Conservation (phyloP, 768 basidiomycete species). For the Mycena chlorophos region DNA sequence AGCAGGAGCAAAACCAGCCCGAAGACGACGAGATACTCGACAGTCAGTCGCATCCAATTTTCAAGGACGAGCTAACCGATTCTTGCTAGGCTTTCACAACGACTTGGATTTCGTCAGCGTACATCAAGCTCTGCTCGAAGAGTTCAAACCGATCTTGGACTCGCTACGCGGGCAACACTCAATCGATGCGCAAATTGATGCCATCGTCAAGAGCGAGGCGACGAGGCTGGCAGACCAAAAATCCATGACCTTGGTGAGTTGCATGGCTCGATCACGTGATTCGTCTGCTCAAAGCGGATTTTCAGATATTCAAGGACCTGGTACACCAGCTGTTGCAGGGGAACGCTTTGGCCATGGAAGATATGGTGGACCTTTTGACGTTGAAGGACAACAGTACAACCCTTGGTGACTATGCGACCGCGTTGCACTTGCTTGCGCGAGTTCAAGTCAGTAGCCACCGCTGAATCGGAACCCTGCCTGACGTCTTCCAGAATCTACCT, state of each 20-base stretch:
- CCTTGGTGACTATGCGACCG: constrained; percentile 66
- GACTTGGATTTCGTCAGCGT: constrained; percentile 85
- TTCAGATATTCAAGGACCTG: constrained; percentile 68
- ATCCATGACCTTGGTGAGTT: constrained; percentile 53
- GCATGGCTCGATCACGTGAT: background rate
- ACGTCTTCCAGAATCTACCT: constrained; percentile 56
- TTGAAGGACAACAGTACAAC: constrained; percentile 73
- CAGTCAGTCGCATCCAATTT: constrained; percentile 38
- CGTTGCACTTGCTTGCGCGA: constrained; percentile 63
- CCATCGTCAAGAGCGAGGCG: constrained; percentile 58
- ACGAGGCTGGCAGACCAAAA: constrained; percentile 43
- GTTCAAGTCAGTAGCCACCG: constrained; percentile 42
- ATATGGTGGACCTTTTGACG: constrained; percentile 79
- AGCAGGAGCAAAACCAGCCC: constrained; percentile 56
- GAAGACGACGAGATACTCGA: constrained; percentile 56
- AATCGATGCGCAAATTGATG: constrained; percentile 68
- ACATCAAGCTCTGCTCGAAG: constrained; percentile 65
- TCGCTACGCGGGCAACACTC: constrained; percentile 59
- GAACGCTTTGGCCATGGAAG: constrained; percentile 73
- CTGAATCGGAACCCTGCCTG: background rate
- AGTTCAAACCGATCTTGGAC: constrained; percentile 54
- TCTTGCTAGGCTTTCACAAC: constrained; percentile 72
- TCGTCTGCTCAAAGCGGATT: background rate
- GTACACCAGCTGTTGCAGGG: constrained; percentile 73
- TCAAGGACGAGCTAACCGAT: background rate